Evolutionary conservation across 2,329 filamentous ascomycete species (phyloP).

Genomic region (Trichoderma koningiopsis): DNA sequence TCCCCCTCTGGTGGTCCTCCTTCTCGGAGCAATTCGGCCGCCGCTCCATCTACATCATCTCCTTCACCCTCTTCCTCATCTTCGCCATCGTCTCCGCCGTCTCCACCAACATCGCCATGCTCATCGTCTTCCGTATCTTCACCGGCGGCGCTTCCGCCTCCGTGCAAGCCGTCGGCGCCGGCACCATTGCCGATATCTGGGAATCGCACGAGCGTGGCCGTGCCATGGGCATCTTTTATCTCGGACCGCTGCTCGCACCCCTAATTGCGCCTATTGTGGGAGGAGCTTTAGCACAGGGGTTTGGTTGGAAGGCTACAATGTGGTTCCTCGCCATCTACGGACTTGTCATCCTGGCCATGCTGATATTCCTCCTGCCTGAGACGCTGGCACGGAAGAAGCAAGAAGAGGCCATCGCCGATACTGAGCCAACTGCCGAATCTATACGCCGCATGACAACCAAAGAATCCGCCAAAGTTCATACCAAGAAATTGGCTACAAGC

Average conservation of each 20-base stretch:
- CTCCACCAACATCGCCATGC: constrained; percentile 70
- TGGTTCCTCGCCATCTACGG: constrained; percentile 78
- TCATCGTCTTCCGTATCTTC: constrained; percentile 74
- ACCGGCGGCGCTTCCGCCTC: constrained; percentile 76
- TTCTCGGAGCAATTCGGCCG: constrained; percentile 75
- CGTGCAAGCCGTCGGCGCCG: constrained; percentile 80
- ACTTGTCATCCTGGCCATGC: constrained; percentile 54
- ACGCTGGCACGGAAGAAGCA: constrained; percentile 53
- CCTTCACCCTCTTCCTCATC: constrained; percentile 71
- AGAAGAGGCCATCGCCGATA: constrained; percentile 19
- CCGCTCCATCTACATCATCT: constrained; percentile 75
- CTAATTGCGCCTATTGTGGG: constrained; percentile 76
- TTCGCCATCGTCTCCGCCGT: constrained; percentile 72
- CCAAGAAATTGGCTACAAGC: constrained; percentile 54
- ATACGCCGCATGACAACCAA: constrained; percentile 58
- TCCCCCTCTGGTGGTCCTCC: constrained; percentile 84
- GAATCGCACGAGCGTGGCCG: constrained; percentile 69
- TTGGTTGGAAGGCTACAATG: constrained; percentile 75
- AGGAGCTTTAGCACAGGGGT: constrained; percentile 67
- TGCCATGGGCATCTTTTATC: constrained; percentile 83
- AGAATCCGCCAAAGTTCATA: constrained; percentile 61
- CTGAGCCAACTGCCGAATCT: constrained; percentile 21
- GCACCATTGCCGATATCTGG: constrained; percentile 82
- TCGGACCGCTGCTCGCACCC: constrained; percentile 75
- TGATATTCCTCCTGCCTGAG: constrained; percentile 66